These are phyloP conservation scores for Parachlorella kessleri DNA, from an alignment of 139 green algal species.

Conservation along the genomic window DNA sequence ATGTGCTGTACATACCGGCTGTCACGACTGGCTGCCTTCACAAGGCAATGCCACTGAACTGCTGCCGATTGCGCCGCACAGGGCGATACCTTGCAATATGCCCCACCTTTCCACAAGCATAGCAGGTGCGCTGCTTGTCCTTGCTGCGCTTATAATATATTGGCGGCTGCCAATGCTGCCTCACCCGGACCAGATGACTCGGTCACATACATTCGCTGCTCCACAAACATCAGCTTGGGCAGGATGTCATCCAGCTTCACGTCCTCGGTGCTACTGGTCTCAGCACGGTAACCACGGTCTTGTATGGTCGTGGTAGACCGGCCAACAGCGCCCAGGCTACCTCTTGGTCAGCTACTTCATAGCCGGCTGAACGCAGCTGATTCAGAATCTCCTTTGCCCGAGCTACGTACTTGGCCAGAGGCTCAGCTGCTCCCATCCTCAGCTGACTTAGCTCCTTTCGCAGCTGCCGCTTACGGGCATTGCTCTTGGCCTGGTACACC, in stretches of 20 bases:
- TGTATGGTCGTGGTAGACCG: neutral
- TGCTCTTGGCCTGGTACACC: slow-evolving; percentile 6
- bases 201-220: neutral
- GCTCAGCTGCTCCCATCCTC: slow-evolving; percentile 6
- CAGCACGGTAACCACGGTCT: slow-evolving; percentile 3
- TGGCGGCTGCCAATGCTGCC: slow-evolving; percentile 7
- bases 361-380: neutral
- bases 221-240: neutral
- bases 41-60: too few relatives aligned
- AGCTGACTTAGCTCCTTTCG: neutral
- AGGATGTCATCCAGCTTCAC: neutral
- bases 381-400: neutral
- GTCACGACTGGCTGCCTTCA: too few relatives aligned
- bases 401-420: neutral
- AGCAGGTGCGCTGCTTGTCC: too few relatives aligned
- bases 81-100: too few relatives aligned
- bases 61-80: too few relatives aligned
- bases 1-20: too few relatives aligned
- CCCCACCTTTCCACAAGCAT: too few relatives aligned
- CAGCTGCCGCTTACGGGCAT: slow-evolving; percentile 6
- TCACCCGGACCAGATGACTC: neutral
- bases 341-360: neutral
- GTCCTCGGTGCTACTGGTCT: neutral
- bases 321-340: neutral
- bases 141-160: too few relatives aligned